Evolutionary conservation across 2,329 filamentous ascomycete genomes (phyloP), one percentile per base, ranked within the genome.

Genomic region (Monosporascus ibericus): DNA sequence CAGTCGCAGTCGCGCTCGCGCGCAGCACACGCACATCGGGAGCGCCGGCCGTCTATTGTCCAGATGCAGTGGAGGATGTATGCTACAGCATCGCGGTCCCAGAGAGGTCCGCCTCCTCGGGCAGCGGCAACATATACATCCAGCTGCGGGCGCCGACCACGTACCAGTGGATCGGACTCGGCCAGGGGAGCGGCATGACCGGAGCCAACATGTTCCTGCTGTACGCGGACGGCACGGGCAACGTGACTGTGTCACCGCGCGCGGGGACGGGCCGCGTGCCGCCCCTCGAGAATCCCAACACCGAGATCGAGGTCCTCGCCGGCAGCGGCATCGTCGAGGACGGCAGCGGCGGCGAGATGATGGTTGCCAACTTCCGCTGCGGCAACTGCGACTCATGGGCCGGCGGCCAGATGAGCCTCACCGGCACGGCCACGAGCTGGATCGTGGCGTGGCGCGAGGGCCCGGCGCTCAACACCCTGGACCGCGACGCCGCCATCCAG

Each of bases 141-240:
- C 82, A 84, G 61, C 72, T 87, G 52, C 69, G 69, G n/a, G 80
- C 81, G 4, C 78, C 80, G 1, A 71, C 72, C 2, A 69, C 68
- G 6, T 78, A 78, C 62, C 60, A 66, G 54, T 87, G 84, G 84
- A 73, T 84, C 17, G 78, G 73, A 8, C 70, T 86, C 18, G 84
- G 80, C 30, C 80, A 79, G 34, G 84, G 84, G 46, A 59, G 62
- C 0, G 54, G 57, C 42, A 87, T 87, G 84, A 40, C 64, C 15
- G 78, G 75, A 34, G 66, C 82, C 48, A 78, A 82, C 63, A 84
- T 86, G 52, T 85, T 87, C 62, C 57, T 87, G 61, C 72, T 86
- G 58, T 87, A 87, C 65, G 68, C 78, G 46, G 74, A 83, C 57
- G 80, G 80, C 53, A 57, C 60, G 3, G 77, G 78, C 55, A 85